A percentile compares a stretch with the other conserved stretches of the same genome.
Conservation (phyloP, 805 yeast species). For the Zygoascus tannicola region DNA sequence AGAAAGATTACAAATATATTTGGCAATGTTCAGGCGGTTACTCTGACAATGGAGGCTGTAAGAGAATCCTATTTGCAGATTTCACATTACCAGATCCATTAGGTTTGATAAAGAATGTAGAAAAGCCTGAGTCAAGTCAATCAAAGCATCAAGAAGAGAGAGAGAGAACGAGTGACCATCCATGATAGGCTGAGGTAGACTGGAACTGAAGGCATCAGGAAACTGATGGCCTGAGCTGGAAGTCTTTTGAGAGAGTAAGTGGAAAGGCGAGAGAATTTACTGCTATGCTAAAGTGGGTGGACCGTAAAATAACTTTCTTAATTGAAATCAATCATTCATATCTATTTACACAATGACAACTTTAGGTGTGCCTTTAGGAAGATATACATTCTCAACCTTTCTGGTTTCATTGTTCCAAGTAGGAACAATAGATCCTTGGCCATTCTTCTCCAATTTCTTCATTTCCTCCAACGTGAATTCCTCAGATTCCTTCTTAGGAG, state of each 20-base stretch:
- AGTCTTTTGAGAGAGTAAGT: too few species aligned
- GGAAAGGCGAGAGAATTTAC: too few species aligned
- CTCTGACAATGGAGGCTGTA: slow-evolving; percentile 19
- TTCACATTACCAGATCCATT: slow-evolving; percentile 1
- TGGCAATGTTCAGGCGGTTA: slow-evolving; percentile 51
- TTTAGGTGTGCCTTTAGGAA: slow-evolving; percentile 21
- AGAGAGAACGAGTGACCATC: too few species aligned
- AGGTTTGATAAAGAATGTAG: too few species aligned
- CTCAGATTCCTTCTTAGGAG: slow-evolving; percentile 42
- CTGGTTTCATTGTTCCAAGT: slow-evolving; percentile 54
- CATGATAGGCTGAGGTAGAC: too few species aligned
- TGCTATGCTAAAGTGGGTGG: too few species aligned
- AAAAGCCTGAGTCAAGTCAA: too few species aligned
- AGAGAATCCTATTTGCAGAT: slow-evolving; percentile 11
- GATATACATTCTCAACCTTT: slow-evolving; percentile 39
- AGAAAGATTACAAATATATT: slow-evolving; percentile 40
- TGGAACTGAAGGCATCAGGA: too few species aligned
- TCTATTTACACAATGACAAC: slow-evolving; percentile 16
- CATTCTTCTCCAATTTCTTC: slow-evolving; percentile 34
- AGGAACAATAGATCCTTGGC: slow-evolving; percentile 41
- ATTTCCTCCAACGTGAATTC: slow-evolving; percentile 21
- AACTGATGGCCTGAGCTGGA: too few species aligned
- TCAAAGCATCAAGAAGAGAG: too few species aligned
- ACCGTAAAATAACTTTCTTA: too few species aligned
- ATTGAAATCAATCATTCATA: too few species aligned